Evolutionary conservation across 495 filamentous ascomycete genomes (phyloP).

Genomic region (Pyrenula massariospora): DNA sequence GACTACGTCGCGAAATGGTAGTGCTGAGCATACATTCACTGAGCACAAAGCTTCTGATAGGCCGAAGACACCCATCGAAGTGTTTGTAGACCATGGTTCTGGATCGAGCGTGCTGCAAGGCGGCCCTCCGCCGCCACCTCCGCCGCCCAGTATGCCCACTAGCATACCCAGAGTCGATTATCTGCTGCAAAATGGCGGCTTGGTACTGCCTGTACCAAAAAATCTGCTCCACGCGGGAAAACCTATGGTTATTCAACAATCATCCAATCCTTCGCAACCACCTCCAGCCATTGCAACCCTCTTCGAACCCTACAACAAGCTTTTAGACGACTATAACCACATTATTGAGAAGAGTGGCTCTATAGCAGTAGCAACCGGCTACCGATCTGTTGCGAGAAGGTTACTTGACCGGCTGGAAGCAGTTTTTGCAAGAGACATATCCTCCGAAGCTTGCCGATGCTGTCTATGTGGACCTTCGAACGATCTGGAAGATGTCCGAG

Average conservation of each 20-base stretch:
- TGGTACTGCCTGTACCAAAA: slow-evolving; percentile 53
- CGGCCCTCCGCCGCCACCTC: slow-evolving; percentile 69
- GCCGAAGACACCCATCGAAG: slow-evolving; percentile 20
- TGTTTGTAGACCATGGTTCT: slow-evolving; percentile 30
- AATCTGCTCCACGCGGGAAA: slow-evolving; percentile 43
- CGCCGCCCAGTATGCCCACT: slow-evolving; percentile 55
- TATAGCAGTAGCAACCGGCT: slow-evolving; percentile 89
- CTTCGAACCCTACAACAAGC: slow-evolving; percentile 66
- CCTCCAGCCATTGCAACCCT: slow-evolving; percentile 42
- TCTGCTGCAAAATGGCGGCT: slow-evolving; percentile 72
- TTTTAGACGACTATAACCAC: slow-evolving; percentile 74
- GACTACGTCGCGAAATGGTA: slow-evolving; percentile 3
- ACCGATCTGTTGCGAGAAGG: slow-evolving; percentile 83
- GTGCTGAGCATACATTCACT: neutral
- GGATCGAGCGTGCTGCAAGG: slow-evolving; percentile 11
- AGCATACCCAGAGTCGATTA: slow-evolving; percentile 79
- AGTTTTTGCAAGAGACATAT: slow-evolving; percentile 86
- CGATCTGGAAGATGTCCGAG: slow-evolving; percentile 40
- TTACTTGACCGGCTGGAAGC: slow-evolving; percentile 86
- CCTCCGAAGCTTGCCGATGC: slow-evolving; percentile 67
- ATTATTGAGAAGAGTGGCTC: slow-evolving; percentile 78
- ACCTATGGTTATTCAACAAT: slow-evolving; percentile 1
- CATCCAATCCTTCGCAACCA: slow-evolving; percentile 31
- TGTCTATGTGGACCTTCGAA: slow-evolving; percentile 55
- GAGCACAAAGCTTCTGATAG: slow-evolving; percentile 6